Evolutionary conservation across 2,329 filamentous ascomycete species (phyloP).

Genomic region (Teratosphaeriaceae sp.): DNA sequence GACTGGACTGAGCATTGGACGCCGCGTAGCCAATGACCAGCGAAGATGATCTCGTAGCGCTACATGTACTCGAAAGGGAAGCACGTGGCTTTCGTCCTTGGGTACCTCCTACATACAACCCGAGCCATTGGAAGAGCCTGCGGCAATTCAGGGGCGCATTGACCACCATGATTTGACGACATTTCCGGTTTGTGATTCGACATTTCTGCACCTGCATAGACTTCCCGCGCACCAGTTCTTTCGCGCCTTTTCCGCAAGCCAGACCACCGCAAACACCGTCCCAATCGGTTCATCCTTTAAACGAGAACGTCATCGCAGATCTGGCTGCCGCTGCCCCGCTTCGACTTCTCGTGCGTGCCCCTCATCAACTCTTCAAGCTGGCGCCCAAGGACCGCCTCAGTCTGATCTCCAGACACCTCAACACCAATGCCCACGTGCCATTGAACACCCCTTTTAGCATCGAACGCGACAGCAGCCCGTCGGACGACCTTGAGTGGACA

Average conservation of each 20-base stretch:
- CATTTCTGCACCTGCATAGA: neutral
- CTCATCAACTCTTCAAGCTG: slow-evolving; percentile 31
- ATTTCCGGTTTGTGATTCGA: too few species aligned
- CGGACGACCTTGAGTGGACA: slow-evolving; percentile 48
- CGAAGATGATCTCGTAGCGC: neutral
- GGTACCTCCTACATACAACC: too few species aligned
- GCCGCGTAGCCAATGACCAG: neutral
- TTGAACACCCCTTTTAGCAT: slow-evolving; percentile 59
- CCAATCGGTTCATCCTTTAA: neutral
- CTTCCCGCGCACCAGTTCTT: too few species aligned
- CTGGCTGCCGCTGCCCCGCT: slow-evolving; percentile 17
- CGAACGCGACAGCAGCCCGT: slow-evolving; percentile 46
- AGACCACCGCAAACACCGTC: neutral
- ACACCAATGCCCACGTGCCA: slow-evolving; percentile 48
- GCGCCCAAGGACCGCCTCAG: slow-evolving; percentile 38
- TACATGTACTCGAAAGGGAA: too few species aligned
- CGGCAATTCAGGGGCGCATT: neutral
- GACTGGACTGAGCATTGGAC: too few species aligned
- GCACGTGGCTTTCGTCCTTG: too few species aligned
- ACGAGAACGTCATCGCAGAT: slow-evolving; percentile 9
- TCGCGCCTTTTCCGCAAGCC: too few species aligned
- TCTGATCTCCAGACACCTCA: slow-evolving; percentile 57
- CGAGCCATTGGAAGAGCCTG: neutral
- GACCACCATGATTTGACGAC: neutral
- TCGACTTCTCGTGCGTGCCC: slow-evolving; percentile 11